These are phyloP conservation scores for Fraxinus angustifolia DNA, from an alignment of 305 asterid species.

Conservation along the genomic window DNA sequence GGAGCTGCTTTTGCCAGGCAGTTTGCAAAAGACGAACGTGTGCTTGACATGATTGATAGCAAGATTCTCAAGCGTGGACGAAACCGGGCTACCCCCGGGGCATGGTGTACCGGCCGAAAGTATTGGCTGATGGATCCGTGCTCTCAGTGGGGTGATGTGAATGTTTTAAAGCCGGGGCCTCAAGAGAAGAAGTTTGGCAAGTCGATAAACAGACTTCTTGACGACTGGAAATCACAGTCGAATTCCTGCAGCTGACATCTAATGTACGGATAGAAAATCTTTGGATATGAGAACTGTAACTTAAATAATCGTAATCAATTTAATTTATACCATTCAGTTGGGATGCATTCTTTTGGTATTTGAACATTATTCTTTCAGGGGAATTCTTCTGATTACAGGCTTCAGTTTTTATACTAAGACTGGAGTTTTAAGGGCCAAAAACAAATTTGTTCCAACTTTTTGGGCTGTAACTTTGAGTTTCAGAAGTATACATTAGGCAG, in stretches of 20 bases:
- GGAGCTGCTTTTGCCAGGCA: slow-evolving; percentile 94
- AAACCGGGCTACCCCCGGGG: slow-evolving; percentile 75
- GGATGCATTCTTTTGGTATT: slow-evolving; percentile 30
- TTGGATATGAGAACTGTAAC: not conserved
- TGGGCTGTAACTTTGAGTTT: slow-evolving; percentile 2
- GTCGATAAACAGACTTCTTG: slow-evolving; percentile 48
- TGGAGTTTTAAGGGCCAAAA: slow-evolving; percentile 24
- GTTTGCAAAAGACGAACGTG: slow-evolving; percentile 52
- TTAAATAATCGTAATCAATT: not conserved
- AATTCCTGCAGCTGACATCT: slow-evolving; percentile 55
- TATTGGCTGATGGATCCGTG: slow-evolving; percentile 82
- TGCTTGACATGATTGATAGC: slow-evolving; percentile 72
- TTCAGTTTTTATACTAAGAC: slow-evolving; percentile 28
- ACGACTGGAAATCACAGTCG: slow-evolving; percentile 43
- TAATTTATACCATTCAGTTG: slow-evolving; percentile 13
- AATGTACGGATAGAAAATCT: slow-evolving; percentile 9
- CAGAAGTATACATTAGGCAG: slow-evolving; percentile 31
- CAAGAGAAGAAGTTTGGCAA: slow-evolving; percentile 44
- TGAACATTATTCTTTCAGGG: slow-evolving; percentile 30
- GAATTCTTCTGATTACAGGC: slow-evolving; percentile 21
- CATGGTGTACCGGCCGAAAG: slow-evolving; percentile 75
- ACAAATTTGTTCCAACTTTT: not conserved
- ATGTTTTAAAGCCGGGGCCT: slow-evolving; percentile 68
- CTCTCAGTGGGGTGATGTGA: slow-evolving; percentile 84
- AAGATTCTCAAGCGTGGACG: slow-evolving; percentile 64